Percentiles rank a stretch among this genome's conserved stretches.
These are phyloP conservation scores for Aspergillus calidoustus DNA, from an alignment of 2,329 filamentous ascomycete species.

Conservation along the genomic window DNA sequence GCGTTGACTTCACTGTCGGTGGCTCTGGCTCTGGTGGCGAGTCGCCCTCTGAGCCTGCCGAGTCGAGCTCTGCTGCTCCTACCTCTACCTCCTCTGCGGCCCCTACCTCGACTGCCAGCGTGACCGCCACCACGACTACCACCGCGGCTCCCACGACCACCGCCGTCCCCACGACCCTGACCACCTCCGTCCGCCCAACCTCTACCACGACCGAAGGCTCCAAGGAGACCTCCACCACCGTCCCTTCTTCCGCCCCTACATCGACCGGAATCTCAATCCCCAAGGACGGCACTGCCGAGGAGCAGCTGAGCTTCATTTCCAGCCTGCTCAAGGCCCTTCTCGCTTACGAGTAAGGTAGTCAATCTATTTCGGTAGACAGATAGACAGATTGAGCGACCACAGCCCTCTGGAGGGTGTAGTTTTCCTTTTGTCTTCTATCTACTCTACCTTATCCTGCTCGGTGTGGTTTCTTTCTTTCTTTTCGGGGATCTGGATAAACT, in stretches of 20 bases:
- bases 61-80: slow-evolving; percentile 20
- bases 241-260: slow-evolving; percentile 5
- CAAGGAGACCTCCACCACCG: slow-evolving; percentile 5
- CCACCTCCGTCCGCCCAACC: slow-evolving; percentile 18
- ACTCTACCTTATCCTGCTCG: not conserved
- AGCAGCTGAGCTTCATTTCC: slow-evolving; percentile 25
- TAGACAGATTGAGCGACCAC: not conserved
- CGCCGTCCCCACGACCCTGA: slow-evolving; percentile 18
- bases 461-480: not conserved
- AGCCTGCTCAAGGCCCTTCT: slow-evolving; percentile 24
- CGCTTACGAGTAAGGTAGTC: not conserved
- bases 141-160: slow-evolving; percentile 19
- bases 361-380: not conserved
- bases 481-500: not conserved
- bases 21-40: slow-evolving; percentile 24
- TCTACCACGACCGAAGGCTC: slow-evolving; percentile 19
- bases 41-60: slow-evolving; percentile 14
- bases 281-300: slow-evolving; percentile 24
- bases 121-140: slow-evolving; percentile 21
- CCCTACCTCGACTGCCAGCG: slow-evolving; percentile 10
- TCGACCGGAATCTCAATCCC: slow-evolving; percentile 18
- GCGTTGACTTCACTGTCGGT: slow-evolving; percentile 38
- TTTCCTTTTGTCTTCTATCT: not conserved
- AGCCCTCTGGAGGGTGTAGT: not conserved
- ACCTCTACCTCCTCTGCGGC: slow-evolving; percentile 13